Evolutionary conservation across 2,329 filamentous ascomycete species (phyloP), one percentile per base, ranked within the genome.

Genomic region (Diplodia scrobiculata): DNA sequence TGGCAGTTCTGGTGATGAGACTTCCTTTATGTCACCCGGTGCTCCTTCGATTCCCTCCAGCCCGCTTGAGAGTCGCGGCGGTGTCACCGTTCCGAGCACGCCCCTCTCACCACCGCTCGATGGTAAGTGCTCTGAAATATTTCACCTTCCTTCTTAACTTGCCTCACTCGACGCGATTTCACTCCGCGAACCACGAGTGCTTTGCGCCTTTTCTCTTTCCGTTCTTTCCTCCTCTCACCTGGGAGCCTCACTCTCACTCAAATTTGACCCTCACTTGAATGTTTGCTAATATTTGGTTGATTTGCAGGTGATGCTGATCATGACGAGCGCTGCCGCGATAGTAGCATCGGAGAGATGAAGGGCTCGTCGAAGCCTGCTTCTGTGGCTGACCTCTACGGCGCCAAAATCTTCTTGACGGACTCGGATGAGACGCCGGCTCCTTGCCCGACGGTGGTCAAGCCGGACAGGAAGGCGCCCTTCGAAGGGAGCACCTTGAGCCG

Each of bases 1-100:
- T 21, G 52, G n/a, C 36, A 45, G 36, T 29, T 58, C 55, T 48
- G 38, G 41, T 45, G 55, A 17, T 17, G 38, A 29, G 55, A 48
- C 53, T 25, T 11, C 17, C 36, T 47, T 11, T 10, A 10, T 27
- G 14, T 62, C 32, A 5, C 52, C 58, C 17, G 6, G 21, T 17
- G 11, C 41, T 6, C n/a, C 63, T 11, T 63, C 59, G 3, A 50
- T 47, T 6, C 45, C 59, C 29, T 34, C 36, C 47, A 63, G 29
- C 29, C 50, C 47, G 19, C n/a, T 34, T 13, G 45, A 63, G 29
- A 25, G 41, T 29, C 25, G 41, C 19, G 14, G n/a, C 7, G 62
- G 51, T 6, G 51, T 27, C 51, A 41, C 32, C 5, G 6, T 48
- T n/a, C 62, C 62, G 7, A 17, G 25, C 21, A 55, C 62, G 50